Percentiles rank a stretch among this genome's conserved stretches.
Evolutionary conservation across 169 alveolate species (phyloP).

Genomic region (Pseudocohnilembus persalinus): DNA sequence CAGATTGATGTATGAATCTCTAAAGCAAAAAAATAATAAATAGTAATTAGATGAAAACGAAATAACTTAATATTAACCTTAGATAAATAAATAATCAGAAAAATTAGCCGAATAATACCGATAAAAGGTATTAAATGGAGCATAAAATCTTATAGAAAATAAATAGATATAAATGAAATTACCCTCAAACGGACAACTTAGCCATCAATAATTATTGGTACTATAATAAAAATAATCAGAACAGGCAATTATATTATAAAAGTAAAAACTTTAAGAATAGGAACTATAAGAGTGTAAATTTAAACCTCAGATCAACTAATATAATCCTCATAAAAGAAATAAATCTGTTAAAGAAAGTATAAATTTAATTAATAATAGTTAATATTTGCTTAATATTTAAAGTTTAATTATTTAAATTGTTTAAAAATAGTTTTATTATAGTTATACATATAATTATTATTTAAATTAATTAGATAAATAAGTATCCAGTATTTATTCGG

Average conservation of each 20-base stretch:
- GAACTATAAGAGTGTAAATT: conserved; percentile 5
- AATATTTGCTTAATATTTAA: not conserved
- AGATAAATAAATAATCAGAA: not conserved
- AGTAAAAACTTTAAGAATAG: not conserved
- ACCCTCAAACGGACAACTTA: conserved; percentile 1
- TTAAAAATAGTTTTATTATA: not conserved
- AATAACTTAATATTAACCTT: not conserved
- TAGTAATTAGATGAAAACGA: not conserved
- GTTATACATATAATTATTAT: conserved; percentile 1
- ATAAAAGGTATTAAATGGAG: conserved; percentile 8
- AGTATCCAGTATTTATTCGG: too few relatives aligned
- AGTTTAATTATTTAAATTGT: not conserved
- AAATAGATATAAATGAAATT: conserved; percentile 1
- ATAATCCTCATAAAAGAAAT: too few relatives aligned
- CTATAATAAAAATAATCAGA: not conserved
- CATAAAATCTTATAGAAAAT: conserved; percentile 2
- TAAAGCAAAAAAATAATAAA: conserved; percentile 3
- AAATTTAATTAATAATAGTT: not conserved
- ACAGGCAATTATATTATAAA: not conserved
- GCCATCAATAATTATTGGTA: conserved; percentile 9
- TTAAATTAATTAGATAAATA: too few relatives aligned
- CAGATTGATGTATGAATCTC: conserved; percentile 14
- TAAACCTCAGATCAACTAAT: conserved; percentile 4
- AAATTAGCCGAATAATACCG: conserved; percentile 1
- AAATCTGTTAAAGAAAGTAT: not conserved